Conservation (phyloP, 805 yeast genomes). For the Schizosaccharomyces osmophilus region DNA sequence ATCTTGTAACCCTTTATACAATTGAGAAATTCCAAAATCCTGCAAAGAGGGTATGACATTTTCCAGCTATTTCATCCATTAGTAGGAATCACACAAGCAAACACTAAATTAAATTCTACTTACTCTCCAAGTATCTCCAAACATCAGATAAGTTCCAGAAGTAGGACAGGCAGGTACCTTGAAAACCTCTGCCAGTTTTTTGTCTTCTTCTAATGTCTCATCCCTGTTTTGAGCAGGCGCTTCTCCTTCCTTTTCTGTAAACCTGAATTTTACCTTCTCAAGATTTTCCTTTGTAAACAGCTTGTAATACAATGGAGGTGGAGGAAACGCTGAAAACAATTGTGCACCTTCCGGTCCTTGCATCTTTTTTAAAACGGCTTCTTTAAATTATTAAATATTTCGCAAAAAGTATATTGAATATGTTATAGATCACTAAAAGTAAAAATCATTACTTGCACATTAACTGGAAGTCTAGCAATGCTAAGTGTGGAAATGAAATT, state of each 20-base stretch:
- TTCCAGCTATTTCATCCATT: constrained; percentile 11
- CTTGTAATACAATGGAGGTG: constrained; percentile 58
- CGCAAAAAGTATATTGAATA: no score
- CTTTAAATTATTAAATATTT: neutral
- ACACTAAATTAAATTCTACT: neutral
- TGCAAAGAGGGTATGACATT: constrained; percentile 56
- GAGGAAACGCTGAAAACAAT: constrained; percentile 62
- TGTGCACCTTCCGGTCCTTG: constrained; percentile 7
- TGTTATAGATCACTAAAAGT: no score
- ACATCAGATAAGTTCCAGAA: constrained; percentile 51
- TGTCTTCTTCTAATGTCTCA: neutral
- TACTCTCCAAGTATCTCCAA: constrained; percentile 70
- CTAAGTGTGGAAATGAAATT: no score
- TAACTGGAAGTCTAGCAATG: no score
- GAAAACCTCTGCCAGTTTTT: constrained; percentile 18
- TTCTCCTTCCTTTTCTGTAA: neutral
- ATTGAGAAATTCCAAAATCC: constrained; percentile 53
- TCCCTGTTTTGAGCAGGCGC: neutral
- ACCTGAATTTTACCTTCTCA: neutral
- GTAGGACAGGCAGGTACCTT: constrained; percentile 15
- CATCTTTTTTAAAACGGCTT: neutral
- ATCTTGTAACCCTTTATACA: constrained; percentile 23
- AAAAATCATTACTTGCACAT: no score
- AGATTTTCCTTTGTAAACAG: constrained; percentile 40
- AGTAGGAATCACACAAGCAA: no score